These are phyloP conservation scores for Petunia secreta DNA, from an alignment of 257 asterid genomes.

Conservation along the genomic window DNA sequence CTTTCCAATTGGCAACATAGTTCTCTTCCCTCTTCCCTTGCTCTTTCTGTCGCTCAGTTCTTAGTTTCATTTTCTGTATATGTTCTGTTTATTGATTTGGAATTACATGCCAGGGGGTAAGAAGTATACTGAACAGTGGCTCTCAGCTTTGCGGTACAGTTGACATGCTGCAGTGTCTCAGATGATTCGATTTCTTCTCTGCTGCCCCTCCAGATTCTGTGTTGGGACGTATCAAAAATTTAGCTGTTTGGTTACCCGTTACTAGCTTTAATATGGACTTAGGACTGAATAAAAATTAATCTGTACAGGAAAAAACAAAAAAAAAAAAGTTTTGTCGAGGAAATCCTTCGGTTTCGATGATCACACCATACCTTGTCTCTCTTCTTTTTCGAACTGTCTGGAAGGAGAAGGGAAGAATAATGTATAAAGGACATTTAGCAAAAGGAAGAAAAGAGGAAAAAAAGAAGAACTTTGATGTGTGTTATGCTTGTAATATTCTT, in stretches of 20 bases:
- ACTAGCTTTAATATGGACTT: conserved; percentile 7
- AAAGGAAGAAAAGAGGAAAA: neutral
- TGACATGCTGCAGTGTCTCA: conserved; percentile 6
- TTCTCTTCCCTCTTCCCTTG: neutral
- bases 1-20: neutral
- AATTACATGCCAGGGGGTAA: conserved; percentile 43
- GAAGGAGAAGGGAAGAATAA: conserved; percentile 21
- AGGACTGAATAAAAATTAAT: neutral
- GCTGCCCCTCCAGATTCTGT: conserved; percentile 20
- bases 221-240: neutral
- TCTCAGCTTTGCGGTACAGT: conserved; percentile 41
- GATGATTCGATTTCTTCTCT: neutral
- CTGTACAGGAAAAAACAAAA: neutral
- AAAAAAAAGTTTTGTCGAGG: neutral
- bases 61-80: neutral
- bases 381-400: neutral
- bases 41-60: neutral
- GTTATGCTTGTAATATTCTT: conserved; percentile 33
- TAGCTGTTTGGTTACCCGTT: neutral
- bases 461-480: neutral
- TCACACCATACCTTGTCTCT: neutral
- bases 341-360: neutral
- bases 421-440: neutral
- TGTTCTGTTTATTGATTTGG: neutral
- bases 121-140: conserved; percentile 52